Conservation (phyloP, 768 basidiomycete species). For the Lactarius sanguifluus region DNA sequence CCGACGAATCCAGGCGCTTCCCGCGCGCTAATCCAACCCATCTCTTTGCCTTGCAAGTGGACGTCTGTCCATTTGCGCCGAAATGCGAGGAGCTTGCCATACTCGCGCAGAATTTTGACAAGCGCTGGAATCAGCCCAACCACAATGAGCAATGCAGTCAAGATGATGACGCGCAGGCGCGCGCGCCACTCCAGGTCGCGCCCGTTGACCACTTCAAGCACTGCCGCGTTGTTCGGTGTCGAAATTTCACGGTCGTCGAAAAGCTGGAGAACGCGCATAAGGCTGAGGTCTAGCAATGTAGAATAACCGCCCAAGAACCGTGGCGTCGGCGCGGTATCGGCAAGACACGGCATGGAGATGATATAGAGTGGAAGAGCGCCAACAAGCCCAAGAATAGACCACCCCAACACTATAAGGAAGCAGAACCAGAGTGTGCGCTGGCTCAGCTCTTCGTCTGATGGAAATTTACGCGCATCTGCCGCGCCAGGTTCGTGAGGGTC, state of each 20-base stretch:
- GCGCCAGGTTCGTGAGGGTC: conserved; percentile 51
- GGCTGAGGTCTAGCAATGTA: conserved; percentile 69
- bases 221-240: conserved; percentile 34
- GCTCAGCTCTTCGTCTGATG: conserved; percentile 71
- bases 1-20: conserved; percentile 65
- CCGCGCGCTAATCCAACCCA: conserved; percentile 70
- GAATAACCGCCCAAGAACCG: conserved; percentile 60
- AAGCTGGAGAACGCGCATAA: conserved; percentile 69
- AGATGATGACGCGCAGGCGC: conserved; percentile 63
- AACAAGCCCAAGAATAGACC: conserved; percentile 67
- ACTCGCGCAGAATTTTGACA: conserved; percentile 63
- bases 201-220: conserved; percentile 41
- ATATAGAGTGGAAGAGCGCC: conserved; percentile 74
- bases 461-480: conserved; percentile 57
- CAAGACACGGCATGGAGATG: conserved; percentile 66
- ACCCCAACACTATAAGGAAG: conserved; percentile 61
- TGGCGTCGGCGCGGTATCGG: conserved; percentile 45
- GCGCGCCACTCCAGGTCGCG: conserved; percentile 44
- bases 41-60: conserved; percentile 65
- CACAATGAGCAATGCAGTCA: conserved; percentile 60
- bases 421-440: conserved; percentile 71
- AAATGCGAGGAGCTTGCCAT: conserved; percentile 54
- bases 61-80: conserved; percentile 60
- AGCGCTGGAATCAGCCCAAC: conserved; percentile 67
- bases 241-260: conserved; percentile 47